Conservation (phyloP, 192 early-diverging fungal species). For the Backusella morwellensis region DNA sequence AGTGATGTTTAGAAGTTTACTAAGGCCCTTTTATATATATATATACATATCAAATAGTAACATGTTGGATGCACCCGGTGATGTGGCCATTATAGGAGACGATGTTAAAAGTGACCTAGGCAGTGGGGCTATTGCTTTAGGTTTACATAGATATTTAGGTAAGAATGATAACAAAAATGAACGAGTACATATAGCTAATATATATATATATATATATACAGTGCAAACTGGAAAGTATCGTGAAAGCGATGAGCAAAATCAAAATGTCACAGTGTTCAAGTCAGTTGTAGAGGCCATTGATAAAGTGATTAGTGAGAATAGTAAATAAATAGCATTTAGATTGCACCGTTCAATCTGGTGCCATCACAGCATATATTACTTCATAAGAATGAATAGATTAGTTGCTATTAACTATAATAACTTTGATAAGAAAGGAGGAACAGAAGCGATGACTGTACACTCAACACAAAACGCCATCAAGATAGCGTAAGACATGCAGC, state of each 20-base stretch:
- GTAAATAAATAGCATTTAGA: background rate
- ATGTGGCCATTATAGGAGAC: slow-evolving; percentile 87
- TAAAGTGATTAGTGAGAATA: slow-evolving; percentile 39
- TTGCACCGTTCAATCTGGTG: too few species aligned
- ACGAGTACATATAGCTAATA: background rate
- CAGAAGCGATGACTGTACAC: too few species aligned
- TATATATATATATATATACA: background rate
- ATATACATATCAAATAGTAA: background rate
- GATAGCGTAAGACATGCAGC: too few species aligned
- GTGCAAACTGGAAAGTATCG: slow-evolving; percentile 88
- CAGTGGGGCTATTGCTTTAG: slow-evolving; percentile 72
- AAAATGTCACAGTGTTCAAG: slow-evolving; percentile 46
- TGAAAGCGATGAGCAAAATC: slow-evolving; percentile 54
- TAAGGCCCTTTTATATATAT: background rate
- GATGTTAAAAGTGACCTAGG: slow-evolving; percentile 82
- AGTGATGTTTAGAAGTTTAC: background rate
- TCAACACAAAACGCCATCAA: too few species aligned
- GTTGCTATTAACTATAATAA: too few species aligned
- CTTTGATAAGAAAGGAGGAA: too few species aligned
- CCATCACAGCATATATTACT: too few species aligned
- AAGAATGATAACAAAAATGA: background rate
- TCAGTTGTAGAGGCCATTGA: slow-evolving; percentile 71
- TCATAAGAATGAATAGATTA: too few species aligned
- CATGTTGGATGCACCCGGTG: slow-evolving; percentile 38
- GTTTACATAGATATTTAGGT: slow-evolving; percentile 57